Evolutionary conservation across 78 protist species (phyloP), one percentile per base, ranked within the genome.

Genomic region (Anaeramoeba ignava): DNA sequence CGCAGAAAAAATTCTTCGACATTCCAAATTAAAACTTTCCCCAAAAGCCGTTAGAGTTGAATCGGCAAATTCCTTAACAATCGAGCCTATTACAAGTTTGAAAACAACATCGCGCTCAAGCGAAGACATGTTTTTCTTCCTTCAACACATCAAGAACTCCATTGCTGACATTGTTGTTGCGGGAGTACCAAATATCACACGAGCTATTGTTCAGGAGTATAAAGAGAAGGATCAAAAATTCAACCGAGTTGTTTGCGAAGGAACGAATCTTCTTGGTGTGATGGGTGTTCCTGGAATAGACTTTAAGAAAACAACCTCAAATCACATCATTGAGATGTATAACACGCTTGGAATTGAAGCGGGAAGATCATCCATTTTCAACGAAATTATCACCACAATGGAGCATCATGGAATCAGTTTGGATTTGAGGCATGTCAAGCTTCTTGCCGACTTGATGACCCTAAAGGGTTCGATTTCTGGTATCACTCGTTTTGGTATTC

Each of bases 361-460:
- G 0, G 99, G 97, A 0, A 83, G 99, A 31, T 0, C 38, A 3
- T 88, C 91, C 23, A 97, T 97, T 90, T 93, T 97, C 83, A 17
- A 80, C 33, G 97, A 97, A 78, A 94, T 94, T 31, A 40, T 85
- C 12, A 41, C 87, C 83, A 87, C 89, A 41, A 94, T 97, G 98
- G 27, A 34, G 3, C 0, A 68, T 54, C 94, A 97, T 89, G 97
- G 99, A 38, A 93, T 97, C 91, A 79, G 82, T 39, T 88, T 96
- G 40, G 98, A 98, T 83, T 3, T 39, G 41, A 86, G 98, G 2
- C 99, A 96, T 89, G 78, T 93, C 36, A 89, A 84, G 91, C 82
- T 96, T n/a, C 87, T 98, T 42, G 97, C 97, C 12, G 99, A 98
- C 80, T 85, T 95, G 27, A 98, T 98, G 99, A 87, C 95, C 0